These are phyloP conservation scores for Phaffomyces opuntiae DNA, from an alignment of 805 yeast genomes.

Conservation along the genomic window DNA sequence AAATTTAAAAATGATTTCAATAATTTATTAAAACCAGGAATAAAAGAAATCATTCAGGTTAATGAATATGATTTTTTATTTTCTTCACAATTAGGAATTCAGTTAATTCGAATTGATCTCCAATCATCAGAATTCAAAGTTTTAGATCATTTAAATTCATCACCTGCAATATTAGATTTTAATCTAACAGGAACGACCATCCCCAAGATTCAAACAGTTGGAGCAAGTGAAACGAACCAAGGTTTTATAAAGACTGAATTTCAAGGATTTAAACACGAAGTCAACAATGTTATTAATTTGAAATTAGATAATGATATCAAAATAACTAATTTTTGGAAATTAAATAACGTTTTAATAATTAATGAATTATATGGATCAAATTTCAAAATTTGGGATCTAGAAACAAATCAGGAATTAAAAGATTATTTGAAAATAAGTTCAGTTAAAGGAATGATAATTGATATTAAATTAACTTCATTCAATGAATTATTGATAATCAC, in stretches of 20 bases:
- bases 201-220: slow-evolving; percentile 20
- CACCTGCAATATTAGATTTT: slow-evolving; percentile 19
- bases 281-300: neutral
- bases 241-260: slow-evolving; percentile 19
- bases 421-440: slow-evolving; percentile 7
- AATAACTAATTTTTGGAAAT: slow-evolving; percentile 12
- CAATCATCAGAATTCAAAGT: neutral
- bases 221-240: slow-evolving; percentile 14
- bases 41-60: slow-evolving; percentile 5
- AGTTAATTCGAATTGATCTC: slow-evolving; percentile 4
- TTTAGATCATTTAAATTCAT: neutral
- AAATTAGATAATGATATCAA: neutral
- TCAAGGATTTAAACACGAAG: slow-evolving; percentile 10
- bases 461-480: slow-evolving; percentile 3
- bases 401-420: neutral
- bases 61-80: neutral
- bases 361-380: neutral
- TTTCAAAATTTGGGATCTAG: neutral
- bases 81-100: slow-evolving; percentile 7
- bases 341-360: slow-evolving; percentile 7
- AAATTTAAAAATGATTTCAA: neutral
- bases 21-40: neutral
- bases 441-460: slow-evolving; percentile 14
- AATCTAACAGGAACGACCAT: slow-evolving; percentile 13
- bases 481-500: slow-evolving; percentile 7